phyloP scores from a whole-genome alignment of 306 rosid genomes.

The Mimosa pudica region DNA sequence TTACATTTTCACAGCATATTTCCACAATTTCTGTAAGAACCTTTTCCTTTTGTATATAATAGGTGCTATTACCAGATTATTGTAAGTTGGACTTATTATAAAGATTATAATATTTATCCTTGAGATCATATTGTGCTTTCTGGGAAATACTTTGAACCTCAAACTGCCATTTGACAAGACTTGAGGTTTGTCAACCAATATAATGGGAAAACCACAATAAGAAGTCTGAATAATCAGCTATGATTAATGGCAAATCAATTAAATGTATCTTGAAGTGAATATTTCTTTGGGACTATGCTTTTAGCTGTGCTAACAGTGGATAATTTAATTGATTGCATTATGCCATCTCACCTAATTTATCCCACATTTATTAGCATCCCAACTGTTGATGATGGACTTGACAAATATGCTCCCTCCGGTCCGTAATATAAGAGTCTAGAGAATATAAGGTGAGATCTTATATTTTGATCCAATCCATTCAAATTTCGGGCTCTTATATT shows the following conservation, averaged over 20 bases:
- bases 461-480: too few species aligned
- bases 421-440: too few species aligned
- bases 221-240: not conserved
- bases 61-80: slow-evolving; percentile 18
- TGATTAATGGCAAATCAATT: not conserved
- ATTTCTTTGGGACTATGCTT: not conserved
- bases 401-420: not conserved
- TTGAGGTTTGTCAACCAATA: not conserved
- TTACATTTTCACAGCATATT: not conserved
- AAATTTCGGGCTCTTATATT: too few species aligned
- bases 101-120: slow-evolving; percentile 18
- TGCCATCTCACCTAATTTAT: not conserved
- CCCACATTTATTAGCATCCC: not conserved
- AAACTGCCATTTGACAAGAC: slow-evolving; percentile 18
- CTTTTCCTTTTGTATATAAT: slow-evolving; percentile 9
- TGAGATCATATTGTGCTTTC: not conserved
- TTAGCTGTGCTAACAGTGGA: slow-evolving; percentile 1
- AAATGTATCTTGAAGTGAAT: not conserved
- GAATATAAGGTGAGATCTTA: too few species aligned
- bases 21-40: slow-evolving; percentile 16
- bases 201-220: not conserved
- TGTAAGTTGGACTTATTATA: slow-evolving; percentile 24
- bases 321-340: slow-evolving; percentile 2
- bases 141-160: not conserved
- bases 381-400: slow-evolving; percentile 11